A percentile compares a stretch with the other conserved stretches of the same genome.
Evolutionary conservation across 257 asterid genomes (phyloP).

Genomic region (Plantago elongata): DNA sequence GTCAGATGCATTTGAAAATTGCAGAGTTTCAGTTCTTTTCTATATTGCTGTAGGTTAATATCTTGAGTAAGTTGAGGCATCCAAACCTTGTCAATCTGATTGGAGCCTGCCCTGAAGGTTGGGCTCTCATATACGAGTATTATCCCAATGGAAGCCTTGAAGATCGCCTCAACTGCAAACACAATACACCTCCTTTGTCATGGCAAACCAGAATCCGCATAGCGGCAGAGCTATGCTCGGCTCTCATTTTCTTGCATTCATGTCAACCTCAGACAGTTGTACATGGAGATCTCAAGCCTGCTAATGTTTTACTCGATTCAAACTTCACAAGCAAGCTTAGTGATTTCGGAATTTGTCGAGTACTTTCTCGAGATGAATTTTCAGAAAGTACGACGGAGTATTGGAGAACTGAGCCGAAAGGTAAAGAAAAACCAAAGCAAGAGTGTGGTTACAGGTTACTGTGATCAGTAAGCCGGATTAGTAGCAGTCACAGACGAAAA

Average conservation of each 20-base stretch:
- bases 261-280: conserved; percentile 53
- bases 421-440: background rate
- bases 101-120: conserved; percentile 86
- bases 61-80: conserved; percentile 86
- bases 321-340: conserved; percentile 73
- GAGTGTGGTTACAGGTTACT: background rate
- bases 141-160: conserved; percentile 92
- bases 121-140: conserved; percentile 79
- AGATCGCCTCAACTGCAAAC: conserved; percentile 79
- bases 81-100: conserved; percentile 77
- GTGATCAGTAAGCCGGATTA: background rate
- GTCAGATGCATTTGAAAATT: background rate
- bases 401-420: conserved; percentile 52
- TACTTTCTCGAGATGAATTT: conserved; percentile 33
- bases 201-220: conserved; percentile 89
- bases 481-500: no score
- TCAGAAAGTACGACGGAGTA: conserved; percentile 33
- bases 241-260: conserved; percentile 78
- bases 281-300: conserved; percentile 84
- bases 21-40: background rate
- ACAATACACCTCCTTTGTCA: conserved; percentile 72
- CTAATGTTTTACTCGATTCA: conserved; percentile 71
- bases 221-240: conserved; percentile 82
- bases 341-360: conserved; percentile 72
- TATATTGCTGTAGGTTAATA: conserved; percentile 48